Conservation (phyloP, 345 rosid species). For the Conringia planisiliqua region DNA sequence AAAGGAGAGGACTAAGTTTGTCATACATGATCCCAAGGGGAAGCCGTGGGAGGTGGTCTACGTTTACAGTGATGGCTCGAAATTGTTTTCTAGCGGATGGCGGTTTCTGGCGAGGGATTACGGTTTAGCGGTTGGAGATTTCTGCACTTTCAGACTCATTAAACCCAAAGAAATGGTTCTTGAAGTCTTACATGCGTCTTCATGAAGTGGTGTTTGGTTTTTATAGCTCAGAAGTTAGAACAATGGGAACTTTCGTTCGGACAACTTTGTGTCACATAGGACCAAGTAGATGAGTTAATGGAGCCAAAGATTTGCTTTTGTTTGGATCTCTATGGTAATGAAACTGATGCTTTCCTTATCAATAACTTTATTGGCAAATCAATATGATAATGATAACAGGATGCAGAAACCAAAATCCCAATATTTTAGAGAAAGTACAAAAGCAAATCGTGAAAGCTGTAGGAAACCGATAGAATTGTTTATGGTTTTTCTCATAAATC, state of each 20-base stretch:
- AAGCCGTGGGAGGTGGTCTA: neutral
- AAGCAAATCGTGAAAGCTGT: slow-evolving; percentile 17
- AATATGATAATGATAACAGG: slow-evolving; percentile 6
- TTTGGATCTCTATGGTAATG: slow-evolving; percentile 10
- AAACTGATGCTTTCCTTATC: slow-evolving; percentile 15
- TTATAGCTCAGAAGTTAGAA: neutral
- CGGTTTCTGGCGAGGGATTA: neutral
- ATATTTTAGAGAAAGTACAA: neutral
- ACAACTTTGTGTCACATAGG: neutral
- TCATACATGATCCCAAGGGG: slow-evolving; percentile 5
- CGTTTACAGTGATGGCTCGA: neutral
- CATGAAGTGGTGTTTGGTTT: neutral
- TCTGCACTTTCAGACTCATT: slow-evolving; percentile 3
- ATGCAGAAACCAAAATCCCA: slow-evolving; percentile 13
- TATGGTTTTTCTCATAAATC: neutral
- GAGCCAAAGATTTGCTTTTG: neutral
- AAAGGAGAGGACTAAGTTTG: neutral
- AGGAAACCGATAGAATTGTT: neutral
- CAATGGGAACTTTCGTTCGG: neutral
- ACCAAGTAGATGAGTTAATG: neutral
- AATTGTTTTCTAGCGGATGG: neutral
- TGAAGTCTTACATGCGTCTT: slow-evolving; percentile 1
- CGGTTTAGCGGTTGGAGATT: slow-evolving; percentile 10
- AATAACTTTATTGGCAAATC: slow-evolving; percentile 14
- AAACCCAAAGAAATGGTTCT: neutral